Base-by-base conservation (phyloP, 768 basidiomycete species). In the Aureoboletus auriporus region DNA sequence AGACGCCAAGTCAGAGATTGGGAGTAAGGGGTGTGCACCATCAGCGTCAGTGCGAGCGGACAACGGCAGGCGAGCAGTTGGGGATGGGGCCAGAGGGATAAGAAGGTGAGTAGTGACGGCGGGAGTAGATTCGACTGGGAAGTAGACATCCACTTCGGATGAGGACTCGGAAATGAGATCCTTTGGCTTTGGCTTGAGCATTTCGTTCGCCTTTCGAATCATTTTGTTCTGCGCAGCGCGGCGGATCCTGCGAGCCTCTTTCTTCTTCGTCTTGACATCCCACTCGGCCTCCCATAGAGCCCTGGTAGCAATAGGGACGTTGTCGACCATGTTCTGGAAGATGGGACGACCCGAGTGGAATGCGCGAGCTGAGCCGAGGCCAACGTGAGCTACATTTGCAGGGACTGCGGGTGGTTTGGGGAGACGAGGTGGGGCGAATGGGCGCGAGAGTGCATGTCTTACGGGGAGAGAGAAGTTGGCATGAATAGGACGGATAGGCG, bases 301-400 rank as follows among this genome's bases (percentile, higher is more conserved):
- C 26, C 91, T 78, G 8, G 77, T 78, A 1, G 80, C 75, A n/a
- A 93, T 68, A 7, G 91, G 90, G 1, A 89, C 82, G 58, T 90
- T 90, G 62, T 90, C 79, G 2, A 81, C 80, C 36, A 93, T 65
- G 61, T 86, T 83, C 63, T 89, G 83, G 72, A 92, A 91, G 38
- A 91, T 75, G 4, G 86, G 85, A 3, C 84, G 80, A 10, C 75
- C 76, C 3, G 82, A 78, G 20, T 82, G 82, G 64, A 93, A 93
- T 58, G 82, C 87, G 33, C 90, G 74, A 0, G 84, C 86, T 0
- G 79, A 77, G 33, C 87, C 86, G 3, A 93, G 72, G 5, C 91
- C 91, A 17, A 93, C 77, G 52, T 89, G 83, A 0, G 77, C 65
- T 27, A 86, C 66, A 41, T 68, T 68, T 16, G 78, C 66, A 8